A percentile compares a stretch with the other conserved stretches of the same genome.
These are phyloP conservation scores for Andrographis paniculata DNA, from an alignment of 305 asterid genomes.

Conservation along the genomic window DNA sequence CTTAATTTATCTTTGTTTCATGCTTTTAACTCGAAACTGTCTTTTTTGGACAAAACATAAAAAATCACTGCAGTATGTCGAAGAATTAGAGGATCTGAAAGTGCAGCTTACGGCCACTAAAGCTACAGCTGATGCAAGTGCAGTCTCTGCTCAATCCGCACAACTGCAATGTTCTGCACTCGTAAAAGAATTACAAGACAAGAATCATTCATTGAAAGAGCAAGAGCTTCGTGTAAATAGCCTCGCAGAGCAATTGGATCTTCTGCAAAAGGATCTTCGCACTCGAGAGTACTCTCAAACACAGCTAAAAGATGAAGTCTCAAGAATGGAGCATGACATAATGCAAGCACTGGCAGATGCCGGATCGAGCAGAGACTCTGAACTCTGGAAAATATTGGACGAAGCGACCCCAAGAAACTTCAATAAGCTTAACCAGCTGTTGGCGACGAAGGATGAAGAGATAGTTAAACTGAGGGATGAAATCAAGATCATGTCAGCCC, in stretches of 20 bases:
- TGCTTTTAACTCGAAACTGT: background rate
- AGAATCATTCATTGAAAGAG: conserved; percentile 54
- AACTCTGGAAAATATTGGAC: conserved; percentile 51
- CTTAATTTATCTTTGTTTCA: background rate
- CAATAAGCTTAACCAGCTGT: conserved; percentile 51
- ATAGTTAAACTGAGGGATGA: conserved; percentile 71
- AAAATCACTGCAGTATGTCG: conserved; percentile 39
- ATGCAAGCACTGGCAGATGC: conserved; percentile 61
- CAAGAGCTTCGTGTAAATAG: conserved; percentile 57
- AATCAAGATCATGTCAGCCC: conserved; percentile 72
- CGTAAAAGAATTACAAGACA: conserved; percentile 61
- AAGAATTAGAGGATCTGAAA: conserved; percentile 68
- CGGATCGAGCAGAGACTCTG: conserved; percentile 56
- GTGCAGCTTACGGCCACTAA: conserved; percentile 53
- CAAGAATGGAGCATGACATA: conserved; percentile 74
- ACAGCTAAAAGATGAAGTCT: conserved; percentile 75
- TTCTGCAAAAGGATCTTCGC: conserved; percentile 72
- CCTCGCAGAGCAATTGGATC: conserved; percentile 71
- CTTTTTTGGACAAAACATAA: no score
- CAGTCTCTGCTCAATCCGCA: conserved; percentile 69
- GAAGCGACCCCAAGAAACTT: conserved; percentile 66
- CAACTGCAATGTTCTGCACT: conserved; percentile 62
- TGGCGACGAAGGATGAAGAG: conserved; percentile 63
- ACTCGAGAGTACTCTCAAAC: conserved; percentile 64
- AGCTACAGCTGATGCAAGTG: conserved; percentile 80